A percentile compares a stretch with the other conserved stretches of the same genome.
Evolutionary conservation across 2,329 filamentous ascomycete species (phyloP).

Genomic region (Aureobasidium sp.): DNA sequence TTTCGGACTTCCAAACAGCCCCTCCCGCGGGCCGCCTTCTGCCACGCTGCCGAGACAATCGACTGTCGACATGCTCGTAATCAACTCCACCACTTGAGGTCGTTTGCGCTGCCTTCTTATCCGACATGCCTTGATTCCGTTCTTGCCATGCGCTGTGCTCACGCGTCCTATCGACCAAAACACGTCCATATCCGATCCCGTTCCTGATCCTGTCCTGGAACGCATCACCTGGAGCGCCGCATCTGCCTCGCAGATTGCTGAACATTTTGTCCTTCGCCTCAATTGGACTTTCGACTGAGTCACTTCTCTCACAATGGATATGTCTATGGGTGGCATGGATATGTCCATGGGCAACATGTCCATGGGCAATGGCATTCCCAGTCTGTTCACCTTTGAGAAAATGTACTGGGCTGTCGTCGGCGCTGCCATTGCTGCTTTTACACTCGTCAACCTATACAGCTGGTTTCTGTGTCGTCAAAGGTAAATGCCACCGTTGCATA

Average conservation of each 20-base stretch:
- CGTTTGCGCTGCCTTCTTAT: not conserved
- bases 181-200: not conserved
- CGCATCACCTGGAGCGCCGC: not conserved
- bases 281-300: not conserved
- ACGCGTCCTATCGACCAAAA: not conserved
- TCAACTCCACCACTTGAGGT: not conserved
- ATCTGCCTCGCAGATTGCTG: not conserved
- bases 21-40: not conserved
- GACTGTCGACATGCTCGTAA: not conserved
- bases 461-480: conserved; percentile 43
- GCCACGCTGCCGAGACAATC: not conserved
- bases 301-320: not conserved
- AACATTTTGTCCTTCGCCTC: not conserved
- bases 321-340: conserved; percentile 30
- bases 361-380: conserved; percentile 37
- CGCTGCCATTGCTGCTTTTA: conserved; percentile 37
- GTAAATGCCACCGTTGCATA: conserved; percentile 26
- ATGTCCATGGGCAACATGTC: conserved; percentile 36
- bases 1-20: conserved; percentile 3
- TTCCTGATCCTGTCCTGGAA: not conserved
- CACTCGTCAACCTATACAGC: conserved; percentile 41
- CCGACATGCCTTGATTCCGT: not conserved
- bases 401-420: conserved; percentile 49
- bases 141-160: not conserved
- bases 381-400: conserved; percentile 41